phyloP scores from a whole-genome alignment of 2,329 filamentous ascomycete species.

The Rhynchosporium graminicola region DNA sequence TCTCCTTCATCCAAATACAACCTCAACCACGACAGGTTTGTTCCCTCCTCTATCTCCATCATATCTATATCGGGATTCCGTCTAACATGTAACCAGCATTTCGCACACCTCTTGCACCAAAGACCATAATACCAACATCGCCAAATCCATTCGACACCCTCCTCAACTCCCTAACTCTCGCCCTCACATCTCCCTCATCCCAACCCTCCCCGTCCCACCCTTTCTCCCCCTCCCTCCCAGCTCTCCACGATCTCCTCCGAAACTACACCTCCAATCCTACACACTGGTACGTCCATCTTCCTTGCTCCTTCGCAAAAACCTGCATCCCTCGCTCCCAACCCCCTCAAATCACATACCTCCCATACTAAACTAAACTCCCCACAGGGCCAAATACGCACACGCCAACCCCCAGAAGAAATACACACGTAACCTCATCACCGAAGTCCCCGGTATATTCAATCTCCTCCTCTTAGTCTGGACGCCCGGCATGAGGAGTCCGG shows the following conservation, averaged over 20 bases:
- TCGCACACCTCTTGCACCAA: neutral
- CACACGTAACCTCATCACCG: constrained; percentile 86
- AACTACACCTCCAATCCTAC: constrained; percentile 29
- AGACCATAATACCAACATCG: constrained; percentile 8
- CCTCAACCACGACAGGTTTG: neutral
- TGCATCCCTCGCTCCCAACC: too few relatives aligned
- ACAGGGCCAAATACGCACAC: constrained; percentile 72
- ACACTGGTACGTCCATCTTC: constrained; percentile 66
- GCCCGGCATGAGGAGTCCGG: constrained; percentile 77
- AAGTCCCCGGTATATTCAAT: constrained; percentile 71
- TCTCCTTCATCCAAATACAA: neutral
- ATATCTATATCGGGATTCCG: neutral
- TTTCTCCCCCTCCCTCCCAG: constrained; percentile 24
- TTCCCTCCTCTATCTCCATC: neutral
- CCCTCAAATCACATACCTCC: too few relatives aligned
- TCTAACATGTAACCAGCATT: neutral
- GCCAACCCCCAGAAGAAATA: constrained; percentile 69
- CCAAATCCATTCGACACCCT: constrained; percentile 26
- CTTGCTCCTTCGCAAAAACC: constrained; percentile 47
- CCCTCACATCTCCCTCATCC: constrained; percentile 23
- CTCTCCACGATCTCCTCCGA: constrained; percentile 27
- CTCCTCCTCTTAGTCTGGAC: constrained; percentile 83
- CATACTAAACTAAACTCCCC: constrained; percentile 40
- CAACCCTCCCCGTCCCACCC: constrained; percentile 25
- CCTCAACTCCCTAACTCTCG: constrained; percentile 25